phyloP scores from a whole-genome alignment of 2,329 filamentous ascomycete genomes.

The Monosporascus sp. region DNA sequence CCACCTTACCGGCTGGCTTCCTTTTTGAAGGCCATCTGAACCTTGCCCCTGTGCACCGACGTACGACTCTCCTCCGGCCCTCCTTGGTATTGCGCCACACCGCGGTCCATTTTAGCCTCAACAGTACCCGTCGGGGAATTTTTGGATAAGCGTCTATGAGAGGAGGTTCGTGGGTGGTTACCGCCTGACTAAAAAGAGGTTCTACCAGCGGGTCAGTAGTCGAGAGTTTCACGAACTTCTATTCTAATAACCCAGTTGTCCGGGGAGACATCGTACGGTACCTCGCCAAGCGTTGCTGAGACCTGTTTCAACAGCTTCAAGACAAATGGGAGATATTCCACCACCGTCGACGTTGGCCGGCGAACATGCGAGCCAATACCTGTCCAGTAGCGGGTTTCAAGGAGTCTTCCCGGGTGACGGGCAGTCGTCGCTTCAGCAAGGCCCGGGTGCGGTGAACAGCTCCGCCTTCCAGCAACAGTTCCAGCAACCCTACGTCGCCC shows the following conservation, averaged over 20 bases:
- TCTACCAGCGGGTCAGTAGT: neutral
- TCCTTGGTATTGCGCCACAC: slow-evolving; percentile 16
- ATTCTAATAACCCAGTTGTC: neutral
- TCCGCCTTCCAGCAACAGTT: slow-evolving; percentile 24
- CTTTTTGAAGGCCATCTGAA: slow-evolving; percentile 9
- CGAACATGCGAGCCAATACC: slow-evolving; percentile 22
- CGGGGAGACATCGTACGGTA: slow-evolving; percentile 1
- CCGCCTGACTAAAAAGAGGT: neutral
- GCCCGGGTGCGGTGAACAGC: slow-evolving; percentile 14
- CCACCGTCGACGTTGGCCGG: slow-evolving; percentile 20
- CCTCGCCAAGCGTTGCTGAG: slow-evolving; percentile 8
- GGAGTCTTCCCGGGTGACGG: slow-evolving; percentile 16
- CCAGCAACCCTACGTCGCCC: slow-evolving; percentile 24
- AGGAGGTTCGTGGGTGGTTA: neutral
- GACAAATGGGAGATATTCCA: slow-evolving; percentile 30
- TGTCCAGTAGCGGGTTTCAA: slow-evolving; percentile 11
- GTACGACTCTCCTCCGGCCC: slow-evolving; percentile 8
- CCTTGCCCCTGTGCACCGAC: slow-evolving; percentile 12
- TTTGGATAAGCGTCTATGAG: neutral
- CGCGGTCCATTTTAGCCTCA: slow-evolving; percentile 9
- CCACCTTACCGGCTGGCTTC: slow-evolving; percentile 11
- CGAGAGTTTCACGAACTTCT: slow-evolving; percentile 4
- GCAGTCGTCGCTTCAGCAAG: slow-evolving; percentile 13
- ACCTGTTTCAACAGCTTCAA: neutral
- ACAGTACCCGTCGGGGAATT: neutral